Base-by-base conservation (phyloP, 2,329 filamentous ascomycete species). In the Fusarium devonianum region DNA sequence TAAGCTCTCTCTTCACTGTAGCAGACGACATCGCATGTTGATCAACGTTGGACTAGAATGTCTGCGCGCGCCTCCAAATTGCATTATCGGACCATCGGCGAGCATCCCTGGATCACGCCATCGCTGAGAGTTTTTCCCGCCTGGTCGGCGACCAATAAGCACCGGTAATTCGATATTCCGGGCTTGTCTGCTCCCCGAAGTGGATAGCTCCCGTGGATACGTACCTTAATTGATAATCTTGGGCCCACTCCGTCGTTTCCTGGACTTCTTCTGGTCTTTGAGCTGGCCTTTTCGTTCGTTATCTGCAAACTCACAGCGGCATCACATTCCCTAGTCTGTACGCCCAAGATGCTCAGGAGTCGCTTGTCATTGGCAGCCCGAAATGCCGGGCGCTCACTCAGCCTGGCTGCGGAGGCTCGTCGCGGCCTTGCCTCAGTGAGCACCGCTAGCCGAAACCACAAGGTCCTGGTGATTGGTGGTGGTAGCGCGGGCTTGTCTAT, bases 381-480 rank as follows among this genome's bases (percentile, higher is more conserved):
- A 28, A 37, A 36, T 28, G 53, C 53, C 8, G 39, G 39, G 19
- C 43, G 53, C 7, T 49, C 33, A 13, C 36, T 22, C 18, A 25
- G 19, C 14, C 28, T 43, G 33, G 39, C 36, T 3, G 33, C 23
- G n/a, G 26, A 16, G 10, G 33, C 25, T 13, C 35, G 44, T 6
- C 13, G 44, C 5, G 36, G 58, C 14, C 33, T 62, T 21, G 41
- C 55, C 2, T 37, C 54, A 2, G 54, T 57, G 1, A 28, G 38
- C 1, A 11, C 54, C 4, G 61, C 67, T 12, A 64, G 47, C 11
- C 39, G 56, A n/a, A 63, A 40, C 56, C 86, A 89, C 75, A 85
- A 80, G 63, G 76, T 89, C 12, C 83, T 89, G 10, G 78, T 90
- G 2, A 75, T 90, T 19, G 87, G 87, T 38, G 86, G 81, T 41